Base-by-base conservation (phyloP, 352 stramenopile species). In the Pythium biforme region DNA sequence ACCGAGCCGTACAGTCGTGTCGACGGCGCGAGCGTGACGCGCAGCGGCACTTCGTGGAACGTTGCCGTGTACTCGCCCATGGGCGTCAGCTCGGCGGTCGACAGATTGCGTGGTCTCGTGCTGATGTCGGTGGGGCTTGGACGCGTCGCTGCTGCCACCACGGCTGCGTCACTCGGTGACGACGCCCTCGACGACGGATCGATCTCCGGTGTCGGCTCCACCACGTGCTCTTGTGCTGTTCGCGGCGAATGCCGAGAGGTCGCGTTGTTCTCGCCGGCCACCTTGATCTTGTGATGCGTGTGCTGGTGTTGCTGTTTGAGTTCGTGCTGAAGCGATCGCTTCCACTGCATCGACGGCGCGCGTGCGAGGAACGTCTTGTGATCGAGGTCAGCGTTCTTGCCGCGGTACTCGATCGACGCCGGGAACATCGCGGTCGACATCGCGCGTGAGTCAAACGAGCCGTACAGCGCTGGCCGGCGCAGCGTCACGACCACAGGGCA, bases 401-500 rank as follows among this genome's bases (percentile, higher is more conserved):
- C 59, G 48, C 76, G 52, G 57, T 89, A 88, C 43, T 92, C 83
- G 43, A 73, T 69, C 43, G 79, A 90, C 27, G 77, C 55, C 19
- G 83, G 83, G 53, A 90, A 92, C 76, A 92, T 88, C 26, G 83
- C 83, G 0, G 83, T 92, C 7, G 73, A 81, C 55, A 89, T 68
- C 22, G 77, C 73, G 19, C 73, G 74, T 45, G 81, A 90, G 69
- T 88, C 83, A 9, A 86, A 70, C 0, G 76, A 74, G 4, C 81
- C 83, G 45, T 88, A 89, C 14, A 84, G 52, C 49, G 74, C 65
- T 1, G 83, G 83, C 37, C 83, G 79, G 9, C 83, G 75, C 41
- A 92, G 62, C 46, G 81, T 90, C 65, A 90, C 79, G 46, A 79
- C 77, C 55, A 92, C 80, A 29, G 83, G 81, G 29, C 73, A 81